Percentiles rank a stretch among this genome's conserved stretches.
These are phyloP conservation scores for Actinidia arguta DNA, from an alignment of 179 eudicot genomes.

Conservation along the genomic window DNA sequence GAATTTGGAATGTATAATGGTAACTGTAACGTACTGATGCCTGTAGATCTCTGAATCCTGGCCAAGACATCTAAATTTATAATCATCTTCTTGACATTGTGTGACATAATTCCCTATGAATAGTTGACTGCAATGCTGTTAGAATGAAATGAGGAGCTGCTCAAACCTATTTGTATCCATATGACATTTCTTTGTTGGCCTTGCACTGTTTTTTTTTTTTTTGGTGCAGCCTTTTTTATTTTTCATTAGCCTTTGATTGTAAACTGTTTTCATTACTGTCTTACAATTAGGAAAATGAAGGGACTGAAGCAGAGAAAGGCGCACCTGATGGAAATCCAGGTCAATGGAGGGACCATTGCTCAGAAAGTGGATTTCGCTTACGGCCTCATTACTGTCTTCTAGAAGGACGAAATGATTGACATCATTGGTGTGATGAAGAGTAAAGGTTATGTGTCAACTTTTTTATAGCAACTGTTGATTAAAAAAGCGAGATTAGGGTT, in stretches of 20 bases:
- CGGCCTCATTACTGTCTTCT: constrained; percentile 73
- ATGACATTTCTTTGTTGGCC: background rate
- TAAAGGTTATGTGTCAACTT: constrained; percentile 82
- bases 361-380: constrained; percentile 76
- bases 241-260: background rate
- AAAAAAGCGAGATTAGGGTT: too few relatives aligned
- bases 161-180: background rate
- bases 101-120: background rate
- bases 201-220: background rate
- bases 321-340: constrained; percentile 84
- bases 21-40: too few relatives aligned
- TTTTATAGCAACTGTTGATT: too few relatives aligned
- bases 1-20: too few relatives aligned
- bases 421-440: constrained; percentile 90
- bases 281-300: constrained; percentile 71
- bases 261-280: background rate
- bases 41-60: too few relatives aligned
- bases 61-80: too few relatives aligned
- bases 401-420: constrained; percentile 83
- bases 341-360: constrained; percentile 73
- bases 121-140: background rate
- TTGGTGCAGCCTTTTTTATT: background rate
- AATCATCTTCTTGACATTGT: too few relatives aligned
- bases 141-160: background rate
- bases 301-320: constrained; percentile 84